Conservation (phyloP, 225 moss, liverwort and hornwort species). For the Ulota crispa region DNA sequence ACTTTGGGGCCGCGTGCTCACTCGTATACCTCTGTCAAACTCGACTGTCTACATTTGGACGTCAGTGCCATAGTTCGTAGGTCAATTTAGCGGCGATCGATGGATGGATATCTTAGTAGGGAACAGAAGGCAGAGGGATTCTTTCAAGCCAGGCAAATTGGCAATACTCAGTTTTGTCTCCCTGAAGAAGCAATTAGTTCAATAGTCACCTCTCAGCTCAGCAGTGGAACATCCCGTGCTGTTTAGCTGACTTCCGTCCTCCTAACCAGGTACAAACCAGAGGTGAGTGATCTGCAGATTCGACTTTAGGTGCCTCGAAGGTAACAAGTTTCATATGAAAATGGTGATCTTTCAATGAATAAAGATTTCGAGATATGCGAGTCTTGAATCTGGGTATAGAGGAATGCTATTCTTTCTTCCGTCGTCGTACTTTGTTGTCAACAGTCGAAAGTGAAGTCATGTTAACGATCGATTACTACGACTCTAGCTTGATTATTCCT, state of each 20-base stretch:
- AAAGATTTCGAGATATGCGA: slow-evolving; percentile 4
- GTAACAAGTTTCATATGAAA: not conserved
- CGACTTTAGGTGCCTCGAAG: not conserved
- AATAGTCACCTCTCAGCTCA: not conserved
- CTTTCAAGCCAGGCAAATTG: slow-evolving; percentile 13
- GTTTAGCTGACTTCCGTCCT: not conserved
- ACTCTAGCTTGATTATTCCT: not conserved
- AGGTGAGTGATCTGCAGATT: not conserved
- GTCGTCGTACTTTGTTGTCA: too few relatives aligned
- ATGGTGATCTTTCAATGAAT: not conserved
- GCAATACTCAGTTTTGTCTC: not conserved
- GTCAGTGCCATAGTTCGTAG: not conserved
- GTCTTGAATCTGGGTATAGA: not conserved
- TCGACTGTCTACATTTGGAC: slow-evolving; percentile 5
- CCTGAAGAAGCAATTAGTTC: not conserved
- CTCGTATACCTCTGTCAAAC: slow-evolving; percentile 29
- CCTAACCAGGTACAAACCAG: not conserved
- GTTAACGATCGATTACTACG: not conserved
- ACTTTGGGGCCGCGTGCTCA: slow-evolving; percentile 29
- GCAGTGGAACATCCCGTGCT: not conserved
- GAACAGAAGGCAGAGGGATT: not conserved
- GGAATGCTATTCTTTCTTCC: not conserved
- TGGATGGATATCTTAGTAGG: not conserved
- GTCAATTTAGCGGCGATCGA: not conserved
- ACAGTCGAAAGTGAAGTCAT: not conserved